Percentiles rank a stretch among this genome's conserved stretches.
Evolutionary conservation across 805 yeast species (phyloP).

Genomic region (Tetrapisispora arboricola): DNA sequence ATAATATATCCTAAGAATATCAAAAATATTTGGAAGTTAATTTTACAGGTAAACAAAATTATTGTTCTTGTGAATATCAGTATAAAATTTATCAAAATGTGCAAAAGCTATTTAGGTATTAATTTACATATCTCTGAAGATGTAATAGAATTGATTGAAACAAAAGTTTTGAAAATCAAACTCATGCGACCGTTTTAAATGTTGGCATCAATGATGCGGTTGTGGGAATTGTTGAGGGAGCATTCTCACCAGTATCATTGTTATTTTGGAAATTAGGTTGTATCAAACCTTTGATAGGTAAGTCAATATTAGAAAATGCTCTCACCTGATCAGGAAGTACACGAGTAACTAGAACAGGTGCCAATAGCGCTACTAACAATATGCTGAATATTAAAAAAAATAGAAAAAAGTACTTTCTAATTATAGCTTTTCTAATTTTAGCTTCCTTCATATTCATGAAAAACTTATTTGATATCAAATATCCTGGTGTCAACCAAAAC

Average conservation of each 20-base stretch:
- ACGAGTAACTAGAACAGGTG: constrained; percentile 37
- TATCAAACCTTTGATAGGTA: constrained; percentile 31
- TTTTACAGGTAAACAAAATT: no score
- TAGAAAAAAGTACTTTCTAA: constrained; percentile 37
- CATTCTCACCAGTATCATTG: constrained; percentile 55
- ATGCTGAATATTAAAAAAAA: constrained; percentile 34
- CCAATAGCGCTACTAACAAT: constrained; percentile 34
- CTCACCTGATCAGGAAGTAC: constrained; percentile 20
- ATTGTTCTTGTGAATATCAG: no score
- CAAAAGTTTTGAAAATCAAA: no score
- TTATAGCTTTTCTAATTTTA: constrained; percentile 33
- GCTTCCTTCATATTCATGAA: constrained; percentile 33
- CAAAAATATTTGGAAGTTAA: no score
- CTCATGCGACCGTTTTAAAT: constrained; percentile 27
- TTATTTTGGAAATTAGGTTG: constrained; percentile 54
- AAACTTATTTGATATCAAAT: constrained; percentile 25
- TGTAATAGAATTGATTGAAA: no score
- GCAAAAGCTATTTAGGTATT: no score
- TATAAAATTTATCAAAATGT: no score
- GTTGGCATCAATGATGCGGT: constrained; percentile 29
- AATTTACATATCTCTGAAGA: no score
- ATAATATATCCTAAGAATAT: no score
- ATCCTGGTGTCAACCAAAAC: constrained; percentile 55
- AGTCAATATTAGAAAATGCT: constrained; percentile 14
- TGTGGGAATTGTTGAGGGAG: constrained; percentile 37